Percentiles rank a stretch among this genome's conserved stretches.
phyloP scores from a whole-genome alignment of 1,139 yeast genomes.

The Geotrichum carabidarum region DNA sequence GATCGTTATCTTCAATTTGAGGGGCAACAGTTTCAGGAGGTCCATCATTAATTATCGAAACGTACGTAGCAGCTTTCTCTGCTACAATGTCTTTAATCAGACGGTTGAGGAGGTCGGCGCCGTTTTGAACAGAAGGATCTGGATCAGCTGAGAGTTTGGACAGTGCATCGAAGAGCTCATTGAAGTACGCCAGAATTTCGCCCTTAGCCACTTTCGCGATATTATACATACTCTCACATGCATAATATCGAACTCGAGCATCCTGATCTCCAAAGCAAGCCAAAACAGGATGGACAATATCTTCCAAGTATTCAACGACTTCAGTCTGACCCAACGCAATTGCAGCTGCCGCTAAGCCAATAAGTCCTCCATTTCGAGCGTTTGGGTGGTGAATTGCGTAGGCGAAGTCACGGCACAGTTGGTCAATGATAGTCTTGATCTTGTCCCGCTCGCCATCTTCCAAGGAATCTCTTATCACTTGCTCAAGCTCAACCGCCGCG shows the following conservation, averaged over 20 bases:
- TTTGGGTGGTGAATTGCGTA: conserved; percentile 74
- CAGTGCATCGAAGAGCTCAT: conserved; percentile 88
- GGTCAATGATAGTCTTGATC: conserved; percentile 63
- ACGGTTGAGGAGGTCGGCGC: conserved; percentile 89
- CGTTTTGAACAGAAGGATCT: conserved; percentile 88
- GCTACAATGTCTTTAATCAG: conserved; percentile 91
- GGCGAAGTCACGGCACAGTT: conserved; percentile 63
- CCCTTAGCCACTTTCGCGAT: conserved; percentile 97
- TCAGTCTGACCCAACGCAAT: conserved; percentile 72
- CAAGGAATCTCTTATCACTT: conserved; percentile 66
- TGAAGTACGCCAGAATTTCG: conserved; percentile 82
- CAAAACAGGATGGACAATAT: conserved; percentile 85
- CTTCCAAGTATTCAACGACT: conserved; percentile 68
- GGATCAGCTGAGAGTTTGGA: conserved; percentile 86
- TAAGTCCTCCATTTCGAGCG: conserved; percentile 69
- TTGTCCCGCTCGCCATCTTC: conserved; percentile 62
- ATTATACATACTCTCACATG: conserved; percentile 93
- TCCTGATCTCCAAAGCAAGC: conserved; percentile 97
- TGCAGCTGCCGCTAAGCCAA: conserved; percentile 73
- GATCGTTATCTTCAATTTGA: conserved; percentile 35
- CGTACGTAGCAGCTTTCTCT: conserved; percentile 87
- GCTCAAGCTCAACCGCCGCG: conserved; percentile 87
- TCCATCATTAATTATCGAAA: conserved; percentile 60
- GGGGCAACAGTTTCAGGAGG: conserved; percentile 39
- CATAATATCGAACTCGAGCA: conserved; percentile 91